Conservation (phyloP, 768 basidiomycete species). For the Cystofilobasidium bisporidii region DNA sequence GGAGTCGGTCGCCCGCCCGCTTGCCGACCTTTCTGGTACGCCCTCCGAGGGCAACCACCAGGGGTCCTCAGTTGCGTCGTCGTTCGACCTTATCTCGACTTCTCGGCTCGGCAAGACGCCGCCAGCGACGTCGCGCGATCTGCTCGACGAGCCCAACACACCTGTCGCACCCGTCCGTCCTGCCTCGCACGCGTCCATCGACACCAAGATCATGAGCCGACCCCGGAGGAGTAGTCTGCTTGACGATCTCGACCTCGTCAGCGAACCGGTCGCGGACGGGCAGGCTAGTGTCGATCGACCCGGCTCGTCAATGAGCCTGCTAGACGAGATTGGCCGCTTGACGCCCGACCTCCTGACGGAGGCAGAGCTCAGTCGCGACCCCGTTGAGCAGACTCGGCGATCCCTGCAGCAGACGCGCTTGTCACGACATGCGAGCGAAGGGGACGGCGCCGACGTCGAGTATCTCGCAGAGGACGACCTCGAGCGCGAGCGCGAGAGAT, state of each 20-base stretch:
- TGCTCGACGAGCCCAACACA: background rate
- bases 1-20: background rate
- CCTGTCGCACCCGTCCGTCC: background rate
- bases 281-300: too few species aligned
- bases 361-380: too few species aligned
- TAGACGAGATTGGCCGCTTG: conserved; percentile 24
- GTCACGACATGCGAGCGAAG: background rate
- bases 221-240: too few species aligned
- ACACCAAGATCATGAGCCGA: too few species aligned
- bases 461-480: conserved; percentile 9
- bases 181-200: too few species aligned
- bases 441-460: background rate
- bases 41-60: background rate
- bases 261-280: too few species aligned
- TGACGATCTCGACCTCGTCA: too few species aligned
- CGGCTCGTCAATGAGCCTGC: background rate
- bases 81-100: conserved; percentile 3
- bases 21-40: background rate
- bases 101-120: background rate
- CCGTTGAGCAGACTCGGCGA: background rate
- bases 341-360: conserved; percentile 18
- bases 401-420: background rate
- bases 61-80: background rate
- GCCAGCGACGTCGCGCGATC: background rate
- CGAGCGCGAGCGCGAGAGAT: conserved; percentile 14